Percentiles rank a stretch among this genome's conserved stretches.
Conservation (phyloP, 805 yeast genomes). For the Wickerhamiella kurtzmanii region DNA sequence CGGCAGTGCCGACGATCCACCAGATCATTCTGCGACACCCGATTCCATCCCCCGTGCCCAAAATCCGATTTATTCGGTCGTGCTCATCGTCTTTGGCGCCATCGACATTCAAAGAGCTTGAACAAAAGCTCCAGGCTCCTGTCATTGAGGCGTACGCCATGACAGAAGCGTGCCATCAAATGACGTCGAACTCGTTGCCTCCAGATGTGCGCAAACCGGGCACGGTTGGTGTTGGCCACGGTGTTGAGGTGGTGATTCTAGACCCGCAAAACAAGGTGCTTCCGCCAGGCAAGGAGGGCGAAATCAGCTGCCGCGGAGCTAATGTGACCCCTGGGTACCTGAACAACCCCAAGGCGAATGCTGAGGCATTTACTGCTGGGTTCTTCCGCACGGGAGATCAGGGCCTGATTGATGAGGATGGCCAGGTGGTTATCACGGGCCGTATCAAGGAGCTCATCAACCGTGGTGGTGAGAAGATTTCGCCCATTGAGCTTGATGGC, state of each 20-base stretch:
- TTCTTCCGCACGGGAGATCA: constrained; percentile 74
- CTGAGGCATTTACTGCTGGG: constrained; percentile 49
- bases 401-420: constrained; percentile 47
- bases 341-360: constrained; percentile 58
- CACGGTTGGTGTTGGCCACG: constrained; percentile 61
- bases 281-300: constrained; percentile 46
- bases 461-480: constrained; percentile 67
- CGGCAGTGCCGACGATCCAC: constrained; percentile 69
- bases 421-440: constrained; percentile 50
- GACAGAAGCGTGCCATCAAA: constrained; percentile 75
- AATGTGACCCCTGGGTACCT: constrained; percentile 62
- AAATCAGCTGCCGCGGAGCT: constrained; percentile 52
- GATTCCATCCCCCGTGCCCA: constrained; percentile 38
- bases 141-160: constrained; percentile 68
- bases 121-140: constrained; percentile 46
- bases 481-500: constrained; percentile 59
- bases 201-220: constrained; percentile 55
- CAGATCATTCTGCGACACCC: constrained; percentile 44
- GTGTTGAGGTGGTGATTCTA: constrained; percentile 47
- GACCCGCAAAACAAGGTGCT: constrained; percentile 37
- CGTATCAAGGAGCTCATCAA: constrained; percentile 62
- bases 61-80: constrained; percentile 53
- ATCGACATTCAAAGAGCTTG: constrained; percentile 44
- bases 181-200: constrained; percentile 58
- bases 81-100: constrained; percentile 65